Conservation (phyloP, 2,329 filamentous ascomycete species). For the Cladosporium austrohemisphaericum region DNA sequence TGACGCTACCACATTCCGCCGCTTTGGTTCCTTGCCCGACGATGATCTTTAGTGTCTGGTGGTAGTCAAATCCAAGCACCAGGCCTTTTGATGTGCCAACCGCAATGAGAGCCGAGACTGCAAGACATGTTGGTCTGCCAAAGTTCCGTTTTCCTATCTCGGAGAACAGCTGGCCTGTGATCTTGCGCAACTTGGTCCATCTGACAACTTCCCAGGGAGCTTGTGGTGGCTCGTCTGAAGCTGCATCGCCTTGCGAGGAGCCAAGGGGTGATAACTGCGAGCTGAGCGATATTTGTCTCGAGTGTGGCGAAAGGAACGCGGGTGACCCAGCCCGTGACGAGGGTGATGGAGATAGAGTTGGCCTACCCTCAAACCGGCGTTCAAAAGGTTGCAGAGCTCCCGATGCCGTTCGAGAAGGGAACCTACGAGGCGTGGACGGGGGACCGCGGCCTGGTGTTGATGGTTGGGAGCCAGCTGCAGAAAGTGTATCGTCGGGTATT, state of each 20-base stretch:
- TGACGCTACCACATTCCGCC: conserved; percentile 83
- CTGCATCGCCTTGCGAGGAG: conserved; percentile 58
- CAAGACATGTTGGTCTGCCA: conserved; percentile 83
- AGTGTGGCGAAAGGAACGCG: conserved; percentile 71
- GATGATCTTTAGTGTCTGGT: conserved; percentile 89
- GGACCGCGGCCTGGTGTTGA: conserved; percentile 71
- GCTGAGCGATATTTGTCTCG: conserved; percentile 55
- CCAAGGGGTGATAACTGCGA: conserved; percentile 60
- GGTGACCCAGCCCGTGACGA: conserved; percentile 72
- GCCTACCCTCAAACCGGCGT: conserved; percentile 83
- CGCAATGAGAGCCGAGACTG: conserved; percentile 81
- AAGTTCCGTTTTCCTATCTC: conserved; percentile 90
- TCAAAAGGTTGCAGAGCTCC: conserved; percentile 91
- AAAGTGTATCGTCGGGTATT: conserved; percentile 78
- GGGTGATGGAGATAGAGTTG: conserved; percentile 59
- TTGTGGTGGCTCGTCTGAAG: conserved; percentile 49
- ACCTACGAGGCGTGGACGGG: conserved; percentile 57
- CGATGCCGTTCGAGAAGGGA: conserved; percentile 65
- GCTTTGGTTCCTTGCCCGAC: conserved; percentile 93
- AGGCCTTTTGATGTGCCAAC: conserved; percentile 92
- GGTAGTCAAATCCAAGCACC: conserved; percentile 94
- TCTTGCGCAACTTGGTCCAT: conserved; percentile 90
- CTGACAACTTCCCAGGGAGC: conserved; percentile 95
- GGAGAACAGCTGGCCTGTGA: conserved; percentile 85
- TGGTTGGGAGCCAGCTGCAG: conserved; percentile 61